A percentile compares a stretch with the other conserved stretches of the same genome.
Conservation (phyloP, 106 monocot species). For the Triglochin maritima region DNA sequence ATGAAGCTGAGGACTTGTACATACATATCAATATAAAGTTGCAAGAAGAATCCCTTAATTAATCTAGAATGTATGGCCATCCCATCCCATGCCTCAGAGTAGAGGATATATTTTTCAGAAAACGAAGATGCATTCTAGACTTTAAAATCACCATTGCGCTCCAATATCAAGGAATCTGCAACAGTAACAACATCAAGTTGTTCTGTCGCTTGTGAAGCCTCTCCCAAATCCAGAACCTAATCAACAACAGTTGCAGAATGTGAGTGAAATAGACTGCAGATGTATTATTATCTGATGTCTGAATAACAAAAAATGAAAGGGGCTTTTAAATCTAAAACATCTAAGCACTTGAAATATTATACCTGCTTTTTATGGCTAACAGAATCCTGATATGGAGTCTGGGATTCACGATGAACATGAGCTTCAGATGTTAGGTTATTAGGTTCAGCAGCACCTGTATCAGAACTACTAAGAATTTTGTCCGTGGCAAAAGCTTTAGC, state of each 20-base stretch:
- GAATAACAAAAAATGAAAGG: too few relatives aligned
- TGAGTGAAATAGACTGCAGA: not conserved
- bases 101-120: not conserved
- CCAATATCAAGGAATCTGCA: too few relatives aligned
- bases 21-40: not conserved
- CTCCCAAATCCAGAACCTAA: not conserved
- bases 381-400: not conserved
- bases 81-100: not conserved
- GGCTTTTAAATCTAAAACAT: too few relatives aligned
- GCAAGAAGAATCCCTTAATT: not conserved
- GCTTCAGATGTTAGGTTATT: not conserved
- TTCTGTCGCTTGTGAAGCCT: slow-evolving; percentile 1
- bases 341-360: not conserved
- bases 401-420: not conserved
- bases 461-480: not conserved
- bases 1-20: not conserved
- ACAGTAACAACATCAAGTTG: not conserved
- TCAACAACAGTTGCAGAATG: not conserved
- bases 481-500: not conserved
- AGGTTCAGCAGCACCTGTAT: not conserved
- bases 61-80: not conserved
- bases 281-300: too few relatives aligned
- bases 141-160: not conserved
- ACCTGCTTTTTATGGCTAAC: not conserved
- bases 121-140: not conserved